Percentiles rank a stretch among this genome's conserved stretches.
These are phyloP conservation scores for Pulveroboletus ridleyi DNA, from an alignment of 1,284 basidiomycete species.

Conservation along the genomic window DNA sequence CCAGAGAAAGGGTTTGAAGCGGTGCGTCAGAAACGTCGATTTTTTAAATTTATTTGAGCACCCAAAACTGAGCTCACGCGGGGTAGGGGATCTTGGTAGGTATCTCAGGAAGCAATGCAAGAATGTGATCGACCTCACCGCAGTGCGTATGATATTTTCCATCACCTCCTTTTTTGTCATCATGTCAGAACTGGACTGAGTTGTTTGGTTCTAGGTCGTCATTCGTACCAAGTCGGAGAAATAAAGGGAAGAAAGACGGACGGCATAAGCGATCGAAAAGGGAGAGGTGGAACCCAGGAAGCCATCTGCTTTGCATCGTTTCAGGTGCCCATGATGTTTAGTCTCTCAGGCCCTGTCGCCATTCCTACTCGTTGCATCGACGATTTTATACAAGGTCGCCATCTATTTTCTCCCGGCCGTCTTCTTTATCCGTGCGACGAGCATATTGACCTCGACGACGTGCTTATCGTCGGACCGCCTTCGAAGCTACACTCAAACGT, in stretches of 20 bases:
- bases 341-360: slow-evolving; percentile 1
- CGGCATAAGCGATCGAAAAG: slow-evolving; percentile 49
- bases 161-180: not conserved
- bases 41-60: not conserved
- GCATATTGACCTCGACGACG: slow-evolving; percentile 68
- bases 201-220: slow-evolving; percentile 53
- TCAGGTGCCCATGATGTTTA: slow-evolving; percentile 43
- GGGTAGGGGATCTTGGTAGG: slow-evolving; percentile 34
- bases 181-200: not conserved
- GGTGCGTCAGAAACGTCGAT: slow-evolving; percentile 46
- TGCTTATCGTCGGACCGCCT: slow-evolving; percentile 65
- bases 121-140: slow-evolving; percentile 90
- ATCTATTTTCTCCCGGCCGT: slow-evolving; percentile 45
- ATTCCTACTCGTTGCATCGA: too few species aligned
- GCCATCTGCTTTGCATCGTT: slow-evolving; percentile 73
- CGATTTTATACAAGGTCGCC: not conserved
- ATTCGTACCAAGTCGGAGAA: slow-evolving; percentile 74
- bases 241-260: slow-evolving; percentile 59
- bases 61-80: not conserved
- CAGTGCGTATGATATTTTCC: slow-evolving; percentile 55
- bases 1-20: slow-evolving; percentile 84
- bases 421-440: slow-evolving; percentile 69
- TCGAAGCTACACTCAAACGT: slow-evolving; percentile 60
- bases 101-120: slow-evolving; percentile 89
- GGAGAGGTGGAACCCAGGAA: slow-evolving; percentile 49